Evolutionary conservation across 2,329 filamentous ascomycete species (phyloP).

Genomic region (Fonsecaea monophora): DNA sequence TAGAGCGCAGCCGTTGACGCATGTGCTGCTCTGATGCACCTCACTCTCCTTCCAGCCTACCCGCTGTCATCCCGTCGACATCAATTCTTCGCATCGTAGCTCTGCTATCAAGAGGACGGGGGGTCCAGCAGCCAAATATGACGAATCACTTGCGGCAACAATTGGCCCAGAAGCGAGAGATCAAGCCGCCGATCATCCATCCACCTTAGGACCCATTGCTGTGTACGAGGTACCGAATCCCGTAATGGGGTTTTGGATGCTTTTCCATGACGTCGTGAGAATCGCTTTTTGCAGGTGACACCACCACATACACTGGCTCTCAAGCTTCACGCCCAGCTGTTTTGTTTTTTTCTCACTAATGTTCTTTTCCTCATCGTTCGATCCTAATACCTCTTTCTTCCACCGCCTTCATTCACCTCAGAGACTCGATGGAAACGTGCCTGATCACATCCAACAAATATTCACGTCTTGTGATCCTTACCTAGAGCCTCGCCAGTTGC

Average conservation of each 20-base stretch:
- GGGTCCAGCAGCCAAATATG: neutral
- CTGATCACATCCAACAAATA: neutral
- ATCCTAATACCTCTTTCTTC: neutral
- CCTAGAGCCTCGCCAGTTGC: neutral
- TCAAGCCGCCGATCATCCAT: neutral
- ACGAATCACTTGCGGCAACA: neutral
- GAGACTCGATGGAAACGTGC: neutral
- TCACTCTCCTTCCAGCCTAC: neutral
- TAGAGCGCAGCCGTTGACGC: neutral
- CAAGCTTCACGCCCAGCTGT: slow-evolving; percentile 2
- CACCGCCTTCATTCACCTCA: neutral
- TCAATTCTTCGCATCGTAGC: neutral
- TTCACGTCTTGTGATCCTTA: neutral
- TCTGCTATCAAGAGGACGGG: neutral
- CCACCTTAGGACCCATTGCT: neutral
- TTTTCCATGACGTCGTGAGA: slow-evolving; percentile 40
- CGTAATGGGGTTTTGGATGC: neutral
- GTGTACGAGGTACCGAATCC: neutral
- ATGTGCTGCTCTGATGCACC: neutral
- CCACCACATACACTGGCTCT: neutral
- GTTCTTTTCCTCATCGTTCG: neutral
- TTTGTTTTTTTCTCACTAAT: neutral
- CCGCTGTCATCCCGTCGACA: neutral
- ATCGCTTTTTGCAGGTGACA: slow-evolving; percentile 6
- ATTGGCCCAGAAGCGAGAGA: neutral